Base-by-base conservation (phyloP, 495 filamentous ascomycete genomes). In the Aspergillus carlsbadensis region DNA sequence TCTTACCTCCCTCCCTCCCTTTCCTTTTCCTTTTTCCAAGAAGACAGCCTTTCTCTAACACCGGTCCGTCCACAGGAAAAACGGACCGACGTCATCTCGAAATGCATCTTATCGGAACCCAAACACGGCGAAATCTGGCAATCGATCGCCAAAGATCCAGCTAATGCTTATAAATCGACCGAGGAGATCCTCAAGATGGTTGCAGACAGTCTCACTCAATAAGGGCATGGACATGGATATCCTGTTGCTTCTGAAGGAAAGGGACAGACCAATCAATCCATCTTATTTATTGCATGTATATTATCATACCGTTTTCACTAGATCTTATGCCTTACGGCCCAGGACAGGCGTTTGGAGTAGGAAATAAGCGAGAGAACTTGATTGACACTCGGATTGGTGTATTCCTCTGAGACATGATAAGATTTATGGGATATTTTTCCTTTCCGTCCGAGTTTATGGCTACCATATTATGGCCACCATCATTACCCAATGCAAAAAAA, bases 41-140 rank as follows among this genome's bases (percentile, higher is more conserved):
- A 10, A 29, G 10, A 35, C 4, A 14, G 20, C 6, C 21, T 20
- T 29, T 7, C 35, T 6, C 35, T 54, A 47, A 54, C 18, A 3
- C 46, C 29, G 44, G 11, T 15, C 36, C 10, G 6, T 17, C 14
- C 34, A 29, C 65, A 88, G 68, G 94, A 98, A 72, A 96, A 96
- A 86, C 75, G 88, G 64, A 78, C 74, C 17, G 92, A 96, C 60
- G 85, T 95, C 43, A 63, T 95, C 10, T 77, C 75, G 35, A 93
- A 92, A 73, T 90, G 87, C 65, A 71, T 87, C 21, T 61, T 84
- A 31, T 87, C 82, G 14, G 92, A 96, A 69, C 94, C 94, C 10
- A 86, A 85, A 62, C 91, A 97, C 73, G 94, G 94, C 10, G 94
- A 98, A 80, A 74, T 90, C 18, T 98, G 94, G 94, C 88, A 93